Conservation (phyloP, 805 yeast species). For the Nakazawaea anatomiae region DNA sequence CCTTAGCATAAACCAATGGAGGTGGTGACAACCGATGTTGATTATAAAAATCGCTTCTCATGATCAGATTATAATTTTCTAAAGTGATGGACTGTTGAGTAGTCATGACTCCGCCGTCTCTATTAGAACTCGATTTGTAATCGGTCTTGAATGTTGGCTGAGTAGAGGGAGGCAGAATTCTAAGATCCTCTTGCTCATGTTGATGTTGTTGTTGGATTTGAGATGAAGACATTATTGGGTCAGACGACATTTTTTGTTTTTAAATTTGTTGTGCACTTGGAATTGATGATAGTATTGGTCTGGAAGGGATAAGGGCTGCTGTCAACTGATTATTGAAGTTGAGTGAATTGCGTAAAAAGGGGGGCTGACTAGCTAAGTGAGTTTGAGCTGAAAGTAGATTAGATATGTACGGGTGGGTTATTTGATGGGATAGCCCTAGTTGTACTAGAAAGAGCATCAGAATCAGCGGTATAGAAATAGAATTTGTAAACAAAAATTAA, state of each 20-base stretch:
- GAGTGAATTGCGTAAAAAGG: no score
- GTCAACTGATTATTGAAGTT: no score
- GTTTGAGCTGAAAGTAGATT: no score
- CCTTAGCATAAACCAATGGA: slow-evolving; percentile 17
- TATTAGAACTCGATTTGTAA: slow-evolving; percentile 1
- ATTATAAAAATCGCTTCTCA: slow-evolving; percentile 1
- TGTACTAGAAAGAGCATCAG: neutral
- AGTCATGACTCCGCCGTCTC: neutral
- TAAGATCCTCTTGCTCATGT: neutral
- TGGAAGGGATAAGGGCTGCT: neutral
- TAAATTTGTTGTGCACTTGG: neutral
- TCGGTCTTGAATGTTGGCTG: slow-evolving; percentile 7
- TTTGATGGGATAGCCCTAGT: neutral
- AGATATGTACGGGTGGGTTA: no score
- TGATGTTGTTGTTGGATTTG: neutral
- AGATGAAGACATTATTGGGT: neutral
- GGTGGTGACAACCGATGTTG: slow-evolving; percentile 11
- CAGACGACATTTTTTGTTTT: neutral
- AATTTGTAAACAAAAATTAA: neutral
- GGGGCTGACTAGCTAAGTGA: no score
- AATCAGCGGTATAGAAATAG: no score
- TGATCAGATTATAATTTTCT: slow-evolving; percentile 5
- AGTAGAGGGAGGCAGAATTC: slow-evolving; percentile 2
- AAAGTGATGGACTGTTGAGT: slow-evolving; percentile 11
- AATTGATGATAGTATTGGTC: neutral